Percentiles rank a stretch among this genome's conserved stretches.
Evolutionary conservation across 441 rosid species (phyloP).

Genomic region (Gossypium davidsonii): DNA sequence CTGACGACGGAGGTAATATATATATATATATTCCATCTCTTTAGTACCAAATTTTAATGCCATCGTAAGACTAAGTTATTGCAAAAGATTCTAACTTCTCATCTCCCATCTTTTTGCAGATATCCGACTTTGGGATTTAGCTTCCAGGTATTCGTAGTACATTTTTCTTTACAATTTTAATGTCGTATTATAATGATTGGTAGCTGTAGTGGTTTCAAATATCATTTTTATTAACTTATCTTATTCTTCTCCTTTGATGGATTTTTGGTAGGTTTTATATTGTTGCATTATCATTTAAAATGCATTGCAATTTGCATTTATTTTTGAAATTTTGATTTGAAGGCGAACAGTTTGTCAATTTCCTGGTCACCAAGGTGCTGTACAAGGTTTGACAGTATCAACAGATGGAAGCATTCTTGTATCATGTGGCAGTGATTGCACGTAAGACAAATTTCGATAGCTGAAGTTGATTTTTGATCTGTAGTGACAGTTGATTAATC

Average conservation of each 20-base stretch:
- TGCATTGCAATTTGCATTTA: constrained; percentile 6
- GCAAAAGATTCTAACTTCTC: background rate
- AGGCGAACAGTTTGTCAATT: constrained; percentile 85
- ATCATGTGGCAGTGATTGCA: constrained; percentile 90
- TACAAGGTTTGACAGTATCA: constrained; percentile 77
- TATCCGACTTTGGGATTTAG: constrained; percentile 93
- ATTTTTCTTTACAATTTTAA: background rate
- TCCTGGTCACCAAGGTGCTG: constrained; percentile 94
- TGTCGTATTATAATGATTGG: background rate
- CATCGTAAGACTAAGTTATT: background rate
- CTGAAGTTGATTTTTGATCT: background rate
- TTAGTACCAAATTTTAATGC: background rate
- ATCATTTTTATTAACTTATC: background rate
- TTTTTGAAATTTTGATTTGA: constrained; percentile 23
- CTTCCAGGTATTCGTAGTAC: constrained; percentile 49
- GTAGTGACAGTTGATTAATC: background rate
- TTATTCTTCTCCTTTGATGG: background rate
- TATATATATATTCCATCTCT: background rate
- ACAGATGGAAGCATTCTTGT: constrained; percentile 73
- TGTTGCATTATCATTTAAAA: background rate
- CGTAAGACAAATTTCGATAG: constrained; percentile 44
- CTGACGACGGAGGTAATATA: constrained; percentile 85
- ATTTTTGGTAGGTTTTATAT: background rate
- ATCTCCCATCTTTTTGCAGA: constrained; percentile 40
- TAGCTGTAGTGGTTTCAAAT: background rate